Evolutionary conservation across 78 protist species (phyloP), one percentile per base, ranked within the genome.

Genomic region (Isochrysis galbana): DNA sequence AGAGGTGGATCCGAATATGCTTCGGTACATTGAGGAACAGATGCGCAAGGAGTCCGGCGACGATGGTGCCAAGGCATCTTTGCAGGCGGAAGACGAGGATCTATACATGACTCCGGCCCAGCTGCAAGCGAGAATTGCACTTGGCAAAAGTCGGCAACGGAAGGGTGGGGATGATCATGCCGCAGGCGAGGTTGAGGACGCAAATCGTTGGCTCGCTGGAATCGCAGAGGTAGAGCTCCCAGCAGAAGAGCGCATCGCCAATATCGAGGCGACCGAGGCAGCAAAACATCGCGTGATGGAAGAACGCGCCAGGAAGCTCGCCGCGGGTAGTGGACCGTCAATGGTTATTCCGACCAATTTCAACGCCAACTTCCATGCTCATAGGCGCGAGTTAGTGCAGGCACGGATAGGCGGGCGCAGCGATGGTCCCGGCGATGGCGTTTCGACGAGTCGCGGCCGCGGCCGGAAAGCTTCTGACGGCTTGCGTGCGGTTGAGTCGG

Each of bases 1-100:
- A 34, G 88, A 80, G 34, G 88, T 80, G 14, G 88, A 80, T 36
- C 88, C 88, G 5, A 80, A 44, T 54, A 80, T 80, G 88, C 88
- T 80, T 23, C 0, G 17, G 38, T 80, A 80, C 55, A 80, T 80
- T 38, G 88, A 80, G 88, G 88, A 80, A 54, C 47, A 44, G 55
- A 80, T 80, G 88, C 23, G 55, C 39, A 44, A 17, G 41, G 88
- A 17, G 41, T 19, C 26, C 23, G 19, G 41, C 42, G 86, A 3
- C 7, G 46, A 39, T 29, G 32, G 46, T n/a, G 83, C 45, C 2
- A 26, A 11, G 46, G 45, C 42, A 29, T 39, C 45, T 4, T 32
- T 32, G 34, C 14, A 25, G 4, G 55, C 0, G 41, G 88, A 44
- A 14, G n/a, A 23, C 88, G 88, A 80, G 55, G 88, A 80, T 38